Percentiles rank a stretch among this genome's conserved stretches.
phyloP scores from a whole-genome alignment of 495 filamentous ascomycete genomes.

The Podospora appendiculata region DNA sequence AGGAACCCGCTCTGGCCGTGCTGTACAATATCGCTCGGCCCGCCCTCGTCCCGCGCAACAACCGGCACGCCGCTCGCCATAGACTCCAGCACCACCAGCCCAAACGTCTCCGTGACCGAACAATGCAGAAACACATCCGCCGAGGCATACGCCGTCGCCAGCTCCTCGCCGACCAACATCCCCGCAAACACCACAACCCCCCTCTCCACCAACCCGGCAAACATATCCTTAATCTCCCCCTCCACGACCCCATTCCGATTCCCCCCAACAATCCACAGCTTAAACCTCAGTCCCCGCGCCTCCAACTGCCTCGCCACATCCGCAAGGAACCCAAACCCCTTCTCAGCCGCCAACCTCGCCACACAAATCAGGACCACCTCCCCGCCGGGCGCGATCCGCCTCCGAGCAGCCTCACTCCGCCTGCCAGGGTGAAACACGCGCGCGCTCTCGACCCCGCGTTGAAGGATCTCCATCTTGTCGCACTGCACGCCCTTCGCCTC shows the following conservation, averaged over 20 bases:
- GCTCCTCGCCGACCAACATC: slow-evolving; percentile 43
- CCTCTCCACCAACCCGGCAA: slow-evolving; percentile 32
- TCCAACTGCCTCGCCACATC: slow-evolving; percentile 39
- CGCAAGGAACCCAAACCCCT: slow-evolving; percentile 57
- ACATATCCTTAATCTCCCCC: slow-evolving; percentile 43
- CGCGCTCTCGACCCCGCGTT: slow-evolving; percentile 52
- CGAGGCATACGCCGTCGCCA: slow-evolving; percentile 51
- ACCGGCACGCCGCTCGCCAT: slow-evolving; percentile 61
- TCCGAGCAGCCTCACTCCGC: slow-evolving; percentile 37
- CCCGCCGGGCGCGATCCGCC: slow-evolving; percentile 43
- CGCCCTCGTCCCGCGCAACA: slow-evolving; percentile 55
- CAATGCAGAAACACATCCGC: slow-evolving; percentile 58
- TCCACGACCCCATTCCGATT: slow-evolving; percentile 53
- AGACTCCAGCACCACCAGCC: slow-evolving; percentile 55
- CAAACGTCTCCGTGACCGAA: slow-evolving; percentile 60
- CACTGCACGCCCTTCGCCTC: slow-evolving; percentile 38
- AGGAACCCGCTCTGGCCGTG: slow-evolving; percentile 50
- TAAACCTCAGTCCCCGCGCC: slow-evolving; percentile 46
- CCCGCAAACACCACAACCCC: slow-evolving; percentile 51
- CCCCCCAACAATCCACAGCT: slow-evolving; percentile 53
- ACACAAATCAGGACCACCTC: slow-evolving; percentile 55
- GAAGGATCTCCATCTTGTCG: slow-evolving; percentile 44
- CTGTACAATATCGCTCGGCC: slow-evolving; percentile 53
- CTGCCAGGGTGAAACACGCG: slow-evolving; percentile 43
- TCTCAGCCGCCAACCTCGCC: slow-evolving; percentile 54